Conservation (phyloP, 108 stramenopile genomes). For the Conticribra guillardii region DNA sequence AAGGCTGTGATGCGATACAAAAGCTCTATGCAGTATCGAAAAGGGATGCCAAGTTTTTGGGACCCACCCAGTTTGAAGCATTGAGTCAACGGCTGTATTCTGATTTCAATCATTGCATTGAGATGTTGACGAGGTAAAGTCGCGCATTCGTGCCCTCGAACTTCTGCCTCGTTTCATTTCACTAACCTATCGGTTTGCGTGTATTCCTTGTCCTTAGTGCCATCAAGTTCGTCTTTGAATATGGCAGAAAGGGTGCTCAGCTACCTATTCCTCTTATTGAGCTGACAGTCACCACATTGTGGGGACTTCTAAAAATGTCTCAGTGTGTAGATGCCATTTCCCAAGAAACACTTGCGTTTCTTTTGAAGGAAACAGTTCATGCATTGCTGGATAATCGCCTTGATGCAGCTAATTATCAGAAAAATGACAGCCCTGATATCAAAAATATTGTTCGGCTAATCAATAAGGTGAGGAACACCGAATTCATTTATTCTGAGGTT, state of each 20-base stretch:
- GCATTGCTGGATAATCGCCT: conserved; percentile 76
- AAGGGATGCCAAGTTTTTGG: conserved; percentile 33
- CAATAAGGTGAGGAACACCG: conserved; percentile 62
- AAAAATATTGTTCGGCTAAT: conserved; percentile 70
- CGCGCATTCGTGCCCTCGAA: not conserved
- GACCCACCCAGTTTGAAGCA: conserved; percentile 4
- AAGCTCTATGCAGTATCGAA: conserved; percentile 56
- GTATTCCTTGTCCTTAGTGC: conserved; percentile 31
- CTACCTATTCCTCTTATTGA: conserved; percentile 72
- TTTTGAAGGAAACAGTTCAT: conserved; percentile 58
- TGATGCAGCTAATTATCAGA: conserved; percentile 22
- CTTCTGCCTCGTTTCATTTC: not conserved
- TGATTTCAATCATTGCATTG: conserved; percentile 34
- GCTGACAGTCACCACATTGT: conserved; percentile 59
- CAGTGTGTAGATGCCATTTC: conserved; percentile 41
- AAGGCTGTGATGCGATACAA: conserved; percentile 47
- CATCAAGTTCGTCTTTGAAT: conserved; percentile 65
- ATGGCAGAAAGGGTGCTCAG: conserved; percentile 39
- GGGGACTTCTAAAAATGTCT: conserved; percentile 61
- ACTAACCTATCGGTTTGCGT: not conserved
- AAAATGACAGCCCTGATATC: conserved; percentile 49
- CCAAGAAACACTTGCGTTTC: conserved; percentile 56
- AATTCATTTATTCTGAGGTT: not conserved
- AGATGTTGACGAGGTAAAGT: conserved; percentile 45
- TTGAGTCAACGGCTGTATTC: conserved; percentile 17